Evolutionary conservation across 495 filamentous ascomycete genomes (phyloP), one percentile per base, ranked within the genome.

Genomic region (Margaritispora aquatica): DNA sequence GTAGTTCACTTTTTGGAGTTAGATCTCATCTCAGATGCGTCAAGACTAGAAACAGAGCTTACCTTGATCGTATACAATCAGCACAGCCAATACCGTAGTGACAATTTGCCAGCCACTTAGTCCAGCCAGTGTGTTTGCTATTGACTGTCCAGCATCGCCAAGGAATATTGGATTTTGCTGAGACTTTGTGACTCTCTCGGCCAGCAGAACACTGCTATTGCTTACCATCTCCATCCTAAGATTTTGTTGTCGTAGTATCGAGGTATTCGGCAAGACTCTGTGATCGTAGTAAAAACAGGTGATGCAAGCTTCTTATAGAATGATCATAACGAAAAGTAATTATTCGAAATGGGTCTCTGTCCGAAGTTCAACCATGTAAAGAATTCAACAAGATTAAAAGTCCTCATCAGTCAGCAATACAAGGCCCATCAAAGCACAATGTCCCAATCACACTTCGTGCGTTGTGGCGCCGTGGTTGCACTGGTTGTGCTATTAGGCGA

Each of bases 1-100:
- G 72, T 97, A 98, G 65, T 78, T 87, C 72, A 90, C 92, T 97
- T n/a, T n/a, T n/a, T n/a, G n/a, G n/a, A n/a, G n/a, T n/a, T n/a
- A n/a, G n/a, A n/a, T n/a, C n/a, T n/a, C n/a, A n/a, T n/a, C n/a
- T n/a, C n/a, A n/a, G n/a, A n/a, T n/a, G n/a, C n/a, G n/a, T n/a
- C n/a, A n/a, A n/a, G n/a, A n/a, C n/a, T n/a, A n/a, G 54, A 10
- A 10, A 26, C 7, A 50, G 3, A 49, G 10, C 88, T 65, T 73
- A 93, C 91, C 78, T 73, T 96, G 91, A 73, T 96, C 91, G 63
- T 96, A 96, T 29, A 81, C 78, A 34, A 96, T 83, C 17, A 86
- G 79, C 15, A 82, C 60, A 8, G 87, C 71, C 52, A 96, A 67
- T 52, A 91, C 44, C 10, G 88, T 88, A 63, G 87, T 62, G 48